Conservation (phyloP, 2,329 filamentous ascomycete genomes). For the Aureobasidium sp. region DNA sequence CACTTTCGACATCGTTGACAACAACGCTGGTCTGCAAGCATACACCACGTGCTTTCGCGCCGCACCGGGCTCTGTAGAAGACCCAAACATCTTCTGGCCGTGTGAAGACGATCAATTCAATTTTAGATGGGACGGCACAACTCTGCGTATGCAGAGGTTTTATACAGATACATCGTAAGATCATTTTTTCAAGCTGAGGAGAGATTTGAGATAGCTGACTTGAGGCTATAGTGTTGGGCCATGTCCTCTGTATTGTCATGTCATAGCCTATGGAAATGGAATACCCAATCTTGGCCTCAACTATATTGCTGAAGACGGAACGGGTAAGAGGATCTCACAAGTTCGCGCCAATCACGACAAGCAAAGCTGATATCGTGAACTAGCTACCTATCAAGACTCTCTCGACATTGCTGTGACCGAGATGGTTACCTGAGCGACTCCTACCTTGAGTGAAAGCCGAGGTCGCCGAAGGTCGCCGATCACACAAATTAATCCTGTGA, state of each 20-base stretch:
- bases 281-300: not conserved
- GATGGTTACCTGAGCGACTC: not conserved
- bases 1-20: constrained; percentile 24
- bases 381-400: not conserved
- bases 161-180: constrained; percentile 23
- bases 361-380: not conserved
- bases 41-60: constrained; percentile 21
- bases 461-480: not conserved
- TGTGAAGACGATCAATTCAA: constrained; percentile 21
- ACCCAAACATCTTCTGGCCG: constrained; percentile 18
- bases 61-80: constrained; percentile 14
- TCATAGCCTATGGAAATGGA: not conserved
- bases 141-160: constrained; percentile 20
- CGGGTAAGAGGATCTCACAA: not conserved
- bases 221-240: not conserved
- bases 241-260: not conserved
- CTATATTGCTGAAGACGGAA: not conserved
- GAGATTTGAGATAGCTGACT: not conserved
- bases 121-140: constrained; percentile 20
- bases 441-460: not conserved
- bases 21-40: constrained; percentile 23
- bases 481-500: not conserved
- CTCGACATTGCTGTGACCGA: not conserved
- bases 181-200: not conserved
- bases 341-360: too few species aligned